Conservation (phyloP, 2,329 filamentous ascomycete genomes). For the Cytospora chrysosperma region DNA sequence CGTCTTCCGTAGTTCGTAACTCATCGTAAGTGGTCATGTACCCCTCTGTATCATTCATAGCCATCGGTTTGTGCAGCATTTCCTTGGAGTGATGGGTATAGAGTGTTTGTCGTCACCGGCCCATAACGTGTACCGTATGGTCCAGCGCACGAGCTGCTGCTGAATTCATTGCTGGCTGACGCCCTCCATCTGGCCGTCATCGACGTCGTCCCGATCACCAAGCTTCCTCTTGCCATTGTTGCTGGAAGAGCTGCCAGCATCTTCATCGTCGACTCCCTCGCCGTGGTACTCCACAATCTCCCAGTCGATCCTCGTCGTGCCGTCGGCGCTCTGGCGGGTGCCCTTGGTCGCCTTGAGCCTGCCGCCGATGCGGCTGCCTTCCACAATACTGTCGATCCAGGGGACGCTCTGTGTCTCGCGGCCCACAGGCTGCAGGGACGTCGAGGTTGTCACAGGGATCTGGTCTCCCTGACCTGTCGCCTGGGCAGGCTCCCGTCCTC, state of each 20-base stretch:
- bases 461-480: constrained; percentile 35
- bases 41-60: neutral
- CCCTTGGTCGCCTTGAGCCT: constrained; percentile 60
- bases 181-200: constrained; percentile 11
- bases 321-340: constrained; percentile 59
- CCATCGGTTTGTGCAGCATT: neutral
- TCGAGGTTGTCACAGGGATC: neutral
- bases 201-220: constrained; percentile 38
- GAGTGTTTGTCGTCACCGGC: neutral
- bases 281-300: constrained; percentile 75
- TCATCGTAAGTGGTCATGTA: neutral
- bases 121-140: neutral
- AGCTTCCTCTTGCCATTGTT: constrained; percentile 54
- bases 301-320: constrained; percentile 71
- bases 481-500: constrained; percentile 27
- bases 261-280: constrained; percentile 34
- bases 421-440: constrained; percentile 31
- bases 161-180: constrained; percentile 5
- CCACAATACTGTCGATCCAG: constrained; percentile 82
- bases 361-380: constrained; percentile 70
- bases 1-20: neutral
- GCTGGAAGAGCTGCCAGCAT: constrained; percentile 32
- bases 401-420: constrained; percentile 71
- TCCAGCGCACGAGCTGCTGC: neutral
- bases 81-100: neutral